Conservation (phyloP, 176 grass and related monocot species). For the Eragrostis curvula region DNA sequence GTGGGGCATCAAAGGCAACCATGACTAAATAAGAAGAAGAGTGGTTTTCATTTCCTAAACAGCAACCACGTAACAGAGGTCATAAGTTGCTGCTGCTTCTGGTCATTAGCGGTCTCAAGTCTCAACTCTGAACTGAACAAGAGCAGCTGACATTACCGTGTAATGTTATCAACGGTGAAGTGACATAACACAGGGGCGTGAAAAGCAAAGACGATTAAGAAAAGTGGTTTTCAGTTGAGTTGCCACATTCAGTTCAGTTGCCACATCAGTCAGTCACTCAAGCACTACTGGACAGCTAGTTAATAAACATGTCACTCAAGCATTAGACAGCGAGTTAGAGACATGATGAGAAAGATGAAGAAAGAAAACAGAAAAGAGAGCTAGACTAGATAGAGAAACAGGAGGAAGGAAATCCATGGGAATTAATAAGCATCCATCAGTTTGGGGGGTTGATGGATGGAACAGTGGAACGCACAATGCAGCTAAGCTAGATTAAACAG, state of each 20-base stretch:
- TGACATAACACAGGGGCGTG: too few relatives aligned
- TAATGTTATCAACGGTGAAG: too few relatives aligned
- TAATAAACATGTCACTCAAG: background rate
- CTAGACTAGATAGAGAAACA: background rate
- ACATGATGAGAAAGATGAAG: background rate
- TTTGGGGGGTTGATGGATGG: background rate
- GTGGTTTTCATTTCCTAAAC: constrained; percentile 28
- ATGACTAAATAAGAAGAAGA: background rate
- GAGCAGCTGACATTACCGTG: too few relatives aligned
- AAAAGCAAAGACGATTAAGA: too few relatives aligned
- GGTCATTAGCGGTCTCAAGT: too few relatives aligned
- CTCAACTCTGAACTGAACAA: too few relatives aligned
- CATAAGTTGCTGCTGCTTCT: too few relatives aligned
- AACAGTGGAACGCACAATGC: constrained; percentile 39
- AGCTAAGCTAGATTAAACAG: constrained; percentile 37
- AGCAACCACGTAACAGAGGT: too few relatives aligned
- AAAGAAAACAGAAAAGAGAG: background rate
- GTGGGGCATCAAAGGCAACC: background rate
- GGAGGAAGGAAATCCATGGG: constrained; percentile 7
- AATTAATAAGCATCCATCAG: constrained; percentile 40
- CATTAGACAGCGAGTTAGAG: constrained; percentile 18
- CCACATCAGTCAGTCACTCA: background rate
- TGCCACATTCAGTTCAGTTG: too few relatives aligned
- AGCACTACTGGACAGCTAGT: constrained; percentile 6
- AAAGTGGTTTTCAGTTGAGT: constrained; percentile 26